phyloP scores from a whole-genome alignment of 1,284 basidiomycete genomes.

The Ganoderma lucidum region DNA sequence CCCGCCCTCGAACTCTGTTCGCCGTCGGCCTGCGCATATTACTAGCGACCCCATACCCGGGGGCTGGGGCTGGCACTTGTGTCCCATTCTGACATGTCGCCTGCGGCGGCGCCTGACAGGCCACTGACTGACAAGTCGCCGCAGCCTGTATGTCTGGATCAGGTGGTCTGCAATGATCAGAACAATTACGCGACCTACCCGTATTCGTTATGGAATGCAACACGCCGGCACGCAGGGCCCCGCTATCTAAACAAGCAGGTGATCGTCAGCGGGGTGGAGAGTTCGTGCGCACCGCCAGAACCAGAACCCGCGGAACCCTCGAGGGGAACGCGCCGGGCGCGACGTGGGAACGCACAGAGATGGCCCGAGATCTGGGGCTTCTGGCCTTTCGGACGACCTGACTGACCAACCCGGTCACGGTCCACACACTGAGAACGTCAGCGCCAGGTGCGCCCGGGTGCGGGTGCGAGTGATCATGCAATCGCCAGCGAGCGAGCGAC shows the following conservation, averaged over 20 bases:
- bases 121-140: slow-evolving; percentile 1
- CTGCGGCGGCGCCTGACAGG: slow-evolving; percentile 7
- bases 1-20: neutral
- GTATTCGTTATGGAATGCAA: slow-evolving; percentile 25
- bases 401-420: neutral
- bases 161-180: slow-evolving; percentile 21
- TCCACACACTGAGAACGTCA: neutral
- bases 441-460: neutral
- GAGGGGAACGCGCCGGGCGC: slow-evolving; percentile 27
- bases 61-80: neutral
- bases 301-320: slow-evolving; percentile 30
- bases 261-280: slow-evolving; percentile 31
- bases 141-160: slow-evolving; percentile 13
- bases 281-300: slow-evolving; percentile 29
- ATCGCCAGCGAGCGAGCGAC: neutral
- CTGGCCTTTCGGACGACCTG: neutral
- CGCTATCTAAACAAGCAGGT: slow-evolving; percentile 23
- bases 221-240: slow-evolving; percentile 13
- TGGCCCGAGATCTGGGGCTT: slow-evolving; percentile 1
- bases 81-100: neutral
- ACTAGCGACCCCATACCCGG: neutral
- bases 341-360: slow-evolving; percentile 28
- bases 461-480: slow-evolving; percentile 1
- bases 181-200: slow-evolving; percentile 14
- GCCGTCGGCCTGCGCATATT: neutral